A percentile compares a stretch with the other conserved stretches of the same genome.
Evolutionary conservation across 805 yeast genomes (phyloP).

Genomic region (Candida loeiensis): DNA sequence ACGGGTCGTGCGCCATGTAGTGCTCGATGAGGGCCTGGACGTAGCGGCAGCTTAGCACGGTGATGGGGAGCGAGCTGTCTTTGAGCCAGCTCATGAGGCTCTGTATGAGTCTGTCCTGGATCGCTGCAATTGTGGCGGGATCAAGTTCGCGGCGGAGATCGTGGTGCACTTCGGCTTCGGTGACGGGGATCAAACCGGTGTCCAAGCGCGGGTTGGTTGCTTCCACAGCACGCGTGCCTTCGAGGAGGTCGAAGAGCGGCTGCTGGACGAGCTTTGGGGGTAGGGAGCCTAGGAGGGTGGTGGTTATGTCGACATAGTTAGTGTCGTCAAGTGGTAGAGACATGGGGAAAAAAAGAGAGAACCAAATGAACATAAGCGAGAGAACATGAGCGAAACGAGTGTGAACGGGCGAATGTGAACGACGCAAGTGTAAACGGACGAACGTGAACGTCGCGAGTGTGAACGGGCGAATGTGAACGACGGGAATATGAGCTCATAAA

Average conservation of each 20-base stretch:
- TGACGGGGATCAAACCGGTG: constrained; percentile 60
- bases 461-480: too few relatives aligned
- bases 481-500: too few relatives aligned
- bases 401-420: too few relatives aligned
- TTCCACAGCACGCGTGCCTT: constrained; percentile 88
- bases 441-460: too few relatives aligned
- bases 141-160: constrained; percentile 30
- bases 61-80: constrained; percentile 71
- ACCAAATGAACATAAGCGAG: not conserved
- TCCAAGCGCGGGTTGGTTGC: constrained; percentile 69
- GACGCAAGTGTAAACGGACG: too few relatives aligned
- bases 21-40: constrained; percentile 55
- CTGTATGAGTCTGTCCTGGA: constrained; percentile 52
- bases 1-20: constrained; percentile 18
- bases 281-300: constrained; percentile 41
- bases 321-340: constrained; percentile 3
- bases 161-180: constrained; percentile 44
- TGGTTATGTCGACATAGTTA: constrained; percentile 52
- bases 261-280: constrained; percentile 59
- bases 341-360: not conserved
- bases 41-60: constrained; percentile 71
- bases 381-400: too few relatives aligned
- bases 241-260: constrained; percentile 61
- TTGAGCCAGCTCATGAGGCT: constrained; percentile 69
- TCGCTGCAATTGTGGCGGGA: constrained; percentile 42